phyloP scores from a whole-genome alignment of 805 yeast genomes.

The Starmerella vitae region DNA sequence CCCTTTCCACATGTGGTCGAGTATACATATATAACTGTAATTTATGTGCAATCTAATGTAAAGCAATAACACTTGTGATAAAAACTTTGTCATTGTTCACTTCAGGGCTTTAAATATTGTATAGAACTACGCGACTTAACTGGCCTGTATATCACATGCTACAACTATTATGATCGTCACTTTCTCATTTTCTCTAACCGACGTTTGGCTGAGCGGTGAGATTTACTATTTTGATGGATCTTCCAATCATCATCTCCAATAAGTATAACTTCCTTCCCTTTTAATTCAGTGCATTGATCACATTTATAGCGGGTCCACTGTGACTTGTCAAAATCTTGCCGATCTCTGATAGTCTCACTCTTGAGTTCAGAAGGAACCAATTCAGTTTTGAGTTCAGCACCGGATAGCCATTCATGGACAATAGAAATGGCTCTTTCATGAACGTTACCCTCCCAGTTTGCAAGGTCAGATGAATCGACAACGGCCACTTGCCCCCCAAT shows the following conservation, averaged over 20 bases:
- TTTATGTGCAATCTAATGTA: too few relatives aligned
- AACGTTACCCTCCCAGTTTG: conserved; percentile 47
- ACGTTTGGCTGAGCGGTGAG: conserved; percentile 43
- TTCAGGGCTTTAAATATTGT: too few relatives aligned
- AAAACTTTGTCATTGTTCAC: too few relatives aligned
- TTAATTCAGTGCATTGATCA: conserved; percentile 42
- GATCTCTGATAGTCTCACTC: conserved; percentile 25
- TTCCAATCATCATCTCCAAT: conserved; percentile 65
- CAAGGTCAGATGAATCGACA: conserved; percentile 64
- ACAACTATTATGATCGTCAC: background rate
- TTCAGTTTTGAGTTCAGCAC: background rate
- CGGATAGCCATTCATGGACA: conserved; percentile 30
- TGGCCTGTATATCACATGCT: background rate
- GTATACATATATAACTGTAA: too few relatives aligned
- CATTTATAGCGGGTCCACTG: conserved; percentile 63
- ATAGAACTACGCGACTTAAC: too few relatives aligned
- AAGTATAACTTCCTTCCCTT: conserved; percentile 41
- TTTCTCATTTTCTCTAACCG: background rate
- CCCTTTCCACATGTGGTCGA: too few relatives aligned
- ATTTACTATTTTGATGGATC: conserved; percentile 50
- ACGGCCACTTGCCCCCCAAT: conserved; percentile 46
- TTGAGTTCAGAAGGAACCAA: conserved; percentile 28
- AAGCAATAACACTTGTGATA: too few relatives aligned
- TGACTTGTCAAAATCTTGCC: conserved; percentile 18
- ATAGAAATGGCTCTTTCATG: conserved; percentile 41